A percentile compares a stretch with the other conserved stretches of the same genome.
phyloP scores from a whole-genome alignment of 1,284 basidiomycete species.

The Sporisorium iseilematis-ciliati region DNA sequence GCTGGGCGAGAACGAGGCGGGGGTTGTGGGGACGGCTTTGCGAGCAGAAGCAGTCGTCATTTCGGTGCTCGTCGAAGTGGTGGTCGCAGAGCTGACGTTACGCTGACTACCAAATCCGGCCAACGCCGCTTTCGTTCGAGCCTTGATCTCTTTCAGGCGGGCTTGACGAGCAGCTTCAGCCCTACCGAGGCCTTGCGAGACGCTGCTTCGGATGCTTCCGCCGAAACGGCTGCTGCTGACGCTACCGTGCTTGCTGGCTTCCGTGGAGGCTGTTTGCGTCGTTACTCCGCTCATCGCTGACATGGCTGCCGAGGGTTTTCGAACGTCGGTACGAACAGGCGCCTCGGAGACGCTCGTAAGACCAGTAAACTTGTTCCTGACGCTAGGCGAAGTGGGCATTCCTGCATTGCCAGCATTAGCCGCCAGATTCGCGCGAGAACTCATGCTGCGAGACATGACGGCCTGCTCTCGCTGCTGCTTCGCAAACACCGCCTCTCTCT shows the following conservation, averaged over 20 bases:
- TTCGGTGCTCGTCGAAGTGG: not conserved
- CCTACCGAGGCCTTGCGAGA: conserved; percentile 35
- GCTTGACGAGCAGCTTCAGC: conserved; percentile 43
- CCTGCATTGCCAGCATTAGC: not conserved
- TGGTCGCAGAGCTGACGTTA: conserved; percentile 17
- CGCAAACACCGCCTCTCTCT: conserved; percentile 26
- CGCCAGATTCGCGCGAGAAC: conserved; percentile 21
- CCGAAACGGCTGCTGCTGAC: conserved; percentile 27
- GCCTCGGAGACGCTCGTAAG: not conserved
- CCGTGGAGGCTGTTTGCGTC: conserved; percentile 1
- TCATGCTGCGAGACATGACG: conserved; percentile 32
- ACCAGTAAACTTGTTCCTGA: conserved; percentile 40
- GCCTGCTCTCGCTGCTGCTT: conserved; percentile 38
- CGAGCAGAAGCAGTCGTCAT: conserved; percentile 1
- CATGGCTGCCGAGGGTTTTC: conserved; percentile 22
- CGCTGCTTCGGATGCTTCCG: conserved; percentile 36
- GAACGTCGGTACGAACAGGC: not conserved
- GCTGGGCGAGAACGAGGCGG: conserved; percentile 32
- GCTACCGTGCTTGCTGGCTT: conserved; percentile 17
- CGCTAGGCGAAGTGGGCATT: conserved; percentile 11
- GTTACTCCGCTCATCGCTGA: conserved; percentile 6
- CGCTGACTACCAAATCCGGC: conserved; percentile 33
- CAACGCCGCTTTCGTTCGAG: conserved; percentile 34
- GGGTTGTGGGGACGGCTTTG: conserved; percentile 8
- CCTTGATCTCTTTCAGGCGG: conserved; percentile 45